These are phyloP conservation scores for Hypoxylon sp. DNA, from an alignment of 2,329 filamentous ascomycete species.

Conservation along the genomic window DNA sequence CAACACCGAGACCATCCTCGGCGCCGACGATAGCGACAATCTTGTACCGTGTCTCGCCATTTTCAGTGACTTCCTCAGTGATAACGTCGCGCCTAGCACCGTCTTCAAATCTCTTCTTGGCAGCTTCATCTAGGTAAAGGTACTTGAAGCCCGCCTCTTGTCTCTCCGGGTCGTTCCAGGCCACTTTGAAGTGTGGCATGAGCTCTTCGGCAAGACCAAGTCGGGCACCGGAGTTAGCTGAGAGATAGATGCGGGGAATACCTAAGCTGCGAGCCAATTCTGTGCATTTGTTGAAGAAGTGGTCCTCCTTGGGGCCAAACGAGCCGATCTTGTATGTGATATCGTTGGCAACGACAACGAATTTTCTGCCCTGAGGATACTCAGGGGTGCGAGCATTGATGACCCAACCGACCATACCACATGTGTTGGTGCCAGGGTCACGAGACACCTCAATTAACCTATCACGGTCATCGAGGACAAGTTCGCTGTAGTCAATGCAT, in stretches of 20 bases:
- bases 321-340: slow-evolving; percentile 99
- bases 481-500: slow-evolving; percentile 93
- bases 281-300: slow-evolving; percentile 99
- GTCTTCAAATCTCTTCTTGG: slow-evolving; percentile 89
- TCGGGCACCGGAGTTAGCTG: slow-evolving; percentile 98
- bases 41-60: slow-evolving; percentile 92
- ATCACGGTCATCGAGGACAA: slow-evolving; percentile 95
- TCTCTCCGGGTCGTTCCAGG: slow-evolving; percentile 88
- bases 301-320: slow-evolving; percentile 95
- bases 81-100: slow-evolving; percentile 82
- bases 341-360: slow-evolving; percentile 98
- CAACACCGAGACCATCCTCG: slow-evolving; percentile 96
- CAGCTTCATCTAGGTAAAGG: slow-evolving; percentile 89
- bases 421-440: slow-evolving; percentile 93
- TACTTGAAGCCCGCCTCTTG: slow-evolving; percentile 96
- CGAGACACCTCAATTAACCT: slow-evolving; percentile 93
- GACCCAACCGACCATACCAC: slow-evolving; percentile 99
- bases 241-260: slow-evolving; percentile 97
- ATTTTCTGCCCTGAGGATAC: slow-evolving; percentile 91
- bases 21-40: slow-evolving; percentile 94
- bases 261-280: slow-evolving; percentile 94
- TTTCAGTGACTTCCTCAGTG: slow-evolving; percentile 87
- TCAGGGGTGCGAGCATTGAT: slow-evolving; percentile 95
- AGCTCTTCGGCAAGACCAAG: slow-evolving; percentile 97
- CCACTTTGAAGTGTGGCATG: slow-evolving; percentile 96